Evolutionary conservation across 495 filamentous ascomycete species (phyloP).

Genomic region (Neurospora sp.): DNA sequence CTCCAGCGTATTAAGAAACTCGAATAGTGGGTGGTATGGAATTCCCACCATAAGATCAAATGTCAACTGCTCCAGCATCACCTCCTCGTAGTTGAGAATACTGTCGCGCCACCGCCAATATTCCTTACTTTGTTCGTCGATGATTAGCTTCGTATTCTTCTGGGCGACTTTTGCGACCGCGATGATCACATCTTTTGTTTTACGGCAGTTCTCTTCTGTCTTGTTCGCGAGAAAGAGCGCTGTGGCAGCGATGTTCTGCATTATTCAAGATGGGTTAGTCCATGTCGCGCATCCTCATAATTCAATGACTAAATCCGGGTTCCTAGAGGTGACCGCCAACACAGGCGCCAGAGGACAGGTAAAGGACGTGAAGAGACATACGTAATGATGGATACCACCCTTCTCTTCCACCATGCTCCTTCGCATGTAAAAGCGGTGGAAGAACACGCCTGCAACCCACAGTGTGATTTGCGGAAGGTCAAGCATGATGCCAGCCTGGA

Average conservation of each 20-base stretch:
- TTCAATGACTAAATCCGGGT: not conserved
- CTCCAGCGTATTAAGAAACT: slow-evolving; percentile 59
- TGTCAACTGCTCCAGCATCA: slow-evolving; percentile 81
- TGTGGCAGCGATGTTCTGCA: slow-evolving; percentile 70
- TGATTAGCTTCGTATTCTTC: slow-evolving; percentile 73
- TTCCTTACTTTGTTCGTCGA: slow-evolving; percentile 93
- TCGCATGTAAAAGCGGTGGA: slow-evolving; percentile 94
- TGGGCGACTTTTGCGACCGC: slow-evolving; percentile 90
- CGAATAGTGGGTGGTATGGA: slow-evolving; percentile 72
- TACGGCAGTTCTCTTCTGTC: slow-evolving; percentile 89
- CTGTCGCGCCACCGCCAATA: slow-evolving; percentile 96
- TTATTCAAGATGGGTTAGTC: slow-evolving; percentile 1
- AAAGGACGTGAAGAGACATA: slow-evolving; percentile 29
- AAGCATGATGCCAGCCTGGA: slow-evolving; percentile 84
- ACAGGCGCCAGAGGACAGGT: not conserved
- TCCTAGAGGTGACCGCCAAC: not conserved
- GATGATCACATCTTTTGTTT: slow-evolving; percentile 85
- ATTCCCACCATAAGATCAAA: slow-evolving; percentile 86
- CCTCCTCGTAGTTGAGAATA: slow-evolving; percentile 81
- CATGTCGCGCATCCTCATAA: not conserved
- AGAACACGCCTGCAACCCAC: slow-evolving; percentile 82
- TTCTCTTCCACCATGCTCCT: slow-evolving; percentile 61
- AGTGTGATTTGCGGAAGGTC: slow-evolving; percentile 87
- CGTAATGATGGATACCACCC: slow-evolving; percentile 73
- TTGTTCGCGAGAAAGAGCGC: slow-evolving; percentile 90